Evolutionary conservation across 148 eudicot species (phyloP).

Genomic region (Arbutus unedo): DNA sequence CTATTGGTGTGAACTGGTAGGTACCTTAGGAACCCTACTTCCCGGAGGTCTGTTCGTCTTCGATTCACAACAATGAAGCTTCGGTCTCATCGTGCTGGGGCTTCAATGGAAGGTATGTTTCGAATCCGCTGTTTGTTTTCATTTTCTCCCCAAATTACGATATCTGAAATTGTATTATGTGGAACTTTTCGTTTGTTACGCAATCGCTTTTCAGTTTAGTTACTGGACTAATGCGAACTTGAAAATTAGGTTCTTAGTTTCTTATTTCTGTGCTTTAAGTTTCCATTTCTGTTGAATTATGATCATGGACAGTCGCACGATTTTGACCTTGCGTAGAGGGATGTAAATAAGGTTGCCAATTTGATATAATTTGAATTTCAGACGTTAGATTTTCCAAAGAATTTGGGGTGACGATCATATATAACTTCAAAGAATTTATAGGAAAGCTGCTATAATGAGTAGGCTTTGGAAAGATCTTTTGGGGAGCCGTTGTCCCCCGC

Average conservation of each 20-base stretch:
- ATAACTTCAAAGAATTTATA: too few relatives aligned
- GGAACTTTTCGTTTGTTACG: background rate
- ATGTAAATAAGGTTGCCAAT: background rate
- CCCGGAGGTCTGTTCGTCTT: background rate
- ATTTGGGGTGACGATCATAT: too few relatives aligned
- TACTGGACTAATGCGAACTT: background rate
- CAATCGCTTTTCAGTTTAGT: slow-evolving; percentile 4
- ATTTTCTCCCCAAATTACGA: background rate
- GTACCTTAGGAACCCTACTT: slow-evolving; percentile 24
- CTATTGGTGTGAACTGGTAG: background rate
- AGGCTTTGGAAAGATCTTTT: background rate
- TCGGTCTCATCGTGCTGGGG: slow-evolving; percentile 20
- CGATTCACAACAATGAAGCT: slow-evolving; percentile 18
- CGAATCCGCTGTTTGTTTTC: background rate
- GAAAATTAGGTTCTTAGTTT: background rate
- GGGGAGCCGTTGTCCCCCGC: background rate
- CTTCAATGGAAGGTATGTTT: slow-evolving; percentile 20
- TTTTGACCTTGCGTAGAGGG: background rate
- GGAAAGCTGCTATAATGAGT: background rate
- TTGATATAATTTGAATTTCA: too few relatives aligned
- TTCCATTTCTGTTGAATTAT: background rate
- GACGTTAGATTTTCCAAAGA: too few relatives aligned
- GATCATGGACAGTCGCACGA: background rate
- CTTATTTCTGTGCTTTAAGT: background rate
- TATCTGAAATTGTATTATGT: background rate